Evolutionary conservation across 208 protist species (phyloP).

Genomic region (Acanthamoeba castellanii): DNA sequence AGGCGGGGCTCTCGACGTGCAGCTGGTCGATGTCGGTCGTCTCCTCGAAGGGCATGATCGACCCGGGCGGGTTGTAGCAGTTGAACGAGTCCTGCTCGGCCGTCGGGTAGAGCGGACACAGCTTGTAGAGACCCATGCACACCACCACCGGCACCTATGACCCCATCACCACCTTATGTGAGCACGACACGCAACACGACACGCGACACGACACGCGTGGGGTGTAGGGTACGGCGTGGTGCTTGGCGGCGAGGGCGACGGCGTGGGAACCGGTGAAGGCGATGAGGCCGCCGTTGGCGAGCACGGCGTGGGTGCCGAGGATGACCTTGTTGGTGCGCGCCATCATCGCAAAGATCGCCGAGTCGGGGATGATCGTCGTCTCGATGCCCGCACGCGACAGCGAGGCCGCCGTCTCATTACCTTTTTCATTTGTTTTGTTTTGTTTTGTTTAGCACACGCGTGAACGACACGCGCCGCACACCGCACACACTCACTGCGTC

Average conservation of each 20-base stretch:
- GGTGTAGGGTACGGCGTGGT: constrained; percentile 85
- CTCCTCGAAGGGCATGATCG: constrained; percentile 35
- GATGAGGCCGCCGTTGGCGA: constrained; percentile 98
- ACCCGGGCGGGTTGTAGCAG: constrained; percentile 80
- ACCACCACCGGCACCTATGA: constrained; percentile 95
- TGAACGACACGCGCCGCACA: neutral
- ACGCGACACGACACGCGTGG: neutral
- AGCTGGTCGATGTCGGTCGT: constrained; percentile 80
- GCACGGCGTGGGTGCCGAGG: constrained; percentile 94
- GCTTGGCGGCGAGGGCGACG: constrained; percentile 95
- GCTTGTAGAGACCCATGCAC: constrained; percentile 96
- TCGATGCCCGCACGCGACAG: constrained; percentile 90
- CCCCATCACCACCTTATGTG: neutral
- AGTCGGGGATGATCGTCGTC: constrained; percentile 95
- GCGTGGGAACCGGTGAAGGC: constrained; percentile 94
- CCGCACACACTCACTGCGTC: no score
- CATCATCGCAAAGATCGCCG: constrained; percentile 98
- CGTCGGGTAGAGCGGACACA: constrained; percentile 96
- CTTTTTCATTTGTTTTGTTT: constrained; percentile 18
- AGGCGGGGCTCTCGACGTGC: constrained; percentile 94
- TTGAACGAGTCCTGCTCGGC: constrained; percentile 93
- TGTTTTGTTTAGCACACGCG: neutral
- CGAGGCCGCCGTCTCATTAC: constrained; percentile 90
- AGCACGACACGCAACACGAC: neutral
- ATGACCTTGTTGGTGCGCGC: constrained; percentile 97